Evolutionary conservation across 768 basidiomycete species (phyloP), one percentile per base, ranked within the genome.

Genomic region (Boletus huronensis): DNA sequence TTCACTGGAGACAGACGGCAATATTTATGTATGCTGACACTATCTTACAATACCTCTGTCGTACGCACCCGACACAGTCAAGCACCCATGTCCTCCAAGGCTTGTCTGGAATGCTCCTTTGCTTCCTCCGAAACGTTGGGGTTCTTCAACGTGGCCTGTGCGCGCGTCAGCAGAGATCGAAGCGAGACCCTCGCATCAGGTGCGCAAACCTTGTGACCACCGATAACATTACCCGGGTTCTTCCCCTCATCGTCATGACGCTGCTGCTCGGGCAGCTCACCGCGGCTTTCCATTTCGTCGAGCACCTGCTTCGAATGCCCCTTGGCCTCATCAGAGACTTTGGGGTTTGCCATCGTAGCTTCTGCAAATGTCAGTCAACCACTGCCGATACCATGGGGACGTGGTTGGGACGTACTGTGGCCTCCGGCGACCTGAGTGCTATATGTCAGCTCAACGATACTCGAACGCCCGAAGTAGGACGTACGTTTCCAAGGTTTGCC

Each of bases 311-410:
- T 59, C 26, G 64, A 71, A 28, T 59, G 62, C 29, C 48, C 57
- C 54, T 68, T 64, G 6, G 58, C 56, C 43, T 62, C 63, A 9
- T 57, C 59, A 42, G 65, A 67, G 34, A 58, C 53, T 2, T 60
- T 54, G 29, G 68, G 65, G 53, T 71, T 70, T 34, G 56, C 60
- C 14, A 70, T 23, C 41, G 58, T 29, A 5, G 67, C 68, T 57
- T 71, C 55, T 65, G 39, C 45, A 50, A 34, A 42, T 23, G n/a
- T 16, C 17, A 21, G 40, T 52, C 25, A 56, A 39, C 26, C 44
- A 5, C 23, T 26, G 9, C 13, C 26, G 31, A 7, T n/a, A 32
- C 17, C 45, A 19, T n/a, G n/a, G n/a, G 2, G 29, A 3, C 16
- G 19, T 25, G 38, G 32, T 7, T 29, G 29, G 26, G 34, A 31